phyloP scores from a whole-genome alignment of 2,329 filamentous ascomycete species.

The Claviceps monticola region DNA sequence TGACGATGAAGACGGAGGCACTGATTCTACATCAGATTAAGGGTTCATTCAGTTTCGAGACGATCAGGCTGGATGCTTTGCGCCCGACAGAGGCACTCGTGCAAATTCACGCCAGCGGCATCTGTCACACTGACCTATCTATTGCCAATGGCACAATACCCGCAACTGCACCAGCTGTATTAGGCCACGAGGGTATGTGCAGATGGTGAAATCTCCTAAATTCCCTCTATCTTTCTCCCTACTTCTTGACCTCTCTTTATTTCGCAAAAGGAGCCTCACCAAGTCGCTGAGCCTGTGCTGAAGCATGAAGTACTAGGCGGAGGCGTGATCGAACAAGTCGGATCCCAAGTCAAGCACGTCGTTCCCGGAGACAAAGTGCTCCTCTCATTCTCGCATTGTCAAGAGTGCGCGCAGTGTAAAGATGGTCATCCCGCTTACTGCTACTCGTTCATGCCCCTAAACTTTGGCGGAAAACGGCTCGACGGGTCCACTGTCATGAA shows the following conservation, averaged over 20 bases:
- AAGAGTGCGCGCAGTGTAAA: not conserved
- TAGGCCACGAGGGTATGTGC: slow-evolving; percentile 1
- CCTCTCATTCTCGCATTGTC: slow-evolving; percentile 1
- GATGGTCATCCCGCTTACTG: not conserved
- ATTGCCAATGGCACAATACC: not conserved
- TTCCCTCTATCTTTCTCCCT: not conserved
- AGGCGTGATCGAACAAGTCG: not conserved
- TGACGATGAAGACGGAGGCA: not conserved
- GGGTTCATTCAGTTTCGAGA: not conserved
- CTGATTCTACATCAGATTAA: not conserved
- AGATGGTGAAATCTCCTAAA: too few species aligned
- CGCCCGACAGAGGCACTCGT: slow-evolving; percentile 1
- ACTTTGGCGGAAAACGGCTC: not conserved
- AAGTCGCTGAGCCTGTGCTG: not conserved
- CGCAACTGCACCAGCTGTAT: not conserved
- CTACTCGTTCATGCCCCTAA: not conserved
- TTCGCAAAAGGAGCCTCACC: not conserved
- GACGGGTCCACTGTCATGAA: not conserved
- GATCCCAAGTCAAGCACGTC: not conserved
- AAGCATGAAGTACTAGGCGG: not conserved
- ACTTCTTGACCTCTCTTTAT: too few species aligned
- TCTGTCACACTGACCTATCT: slow-evolving; percentile 2
- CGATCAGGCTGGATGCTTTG: not conserved
- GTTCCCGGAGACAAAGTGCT: not conserved
- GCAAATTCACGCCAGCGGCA: slow-evolving; percentile 1